Base-by-base conservation (phyloP, 306 rosid genomes). In the Cucurbita maxima region DNA sequence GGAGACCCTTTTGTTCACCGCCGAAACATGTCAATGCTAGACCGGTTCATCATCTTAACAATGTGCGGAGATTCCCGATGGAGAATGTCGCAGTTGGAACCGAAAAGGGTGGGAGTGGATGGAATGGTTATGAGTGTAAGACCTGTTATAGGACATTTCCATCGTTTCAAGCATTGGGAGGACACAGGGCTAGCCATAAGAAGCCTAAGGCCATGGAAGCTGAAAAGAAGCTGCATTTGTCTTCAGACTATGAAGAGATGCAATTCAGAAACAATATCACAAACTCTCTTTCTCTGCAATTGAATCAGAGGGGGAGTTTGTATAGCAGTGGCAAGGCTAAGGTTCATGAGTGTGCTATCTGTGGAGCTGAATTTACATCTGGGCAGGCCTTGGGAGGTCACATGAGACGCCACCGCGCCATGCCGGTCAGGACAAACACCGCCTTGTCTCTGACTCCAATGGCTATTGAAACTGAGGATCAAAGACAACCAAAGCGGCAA, bases 301-400 rank as follows among this genome's bases (percentile, higher is more conserved):
- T 86, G 74, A 90, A 79, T 69, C 80, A 78, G 25, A 79, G 76
- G 57, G 87, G 66, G 4, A 73, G 84, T 64, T 67, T 84, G 80
- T 69, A 56, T 30, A 40, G 54, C 51, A 56, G 6, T 54, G 63
- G 51, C 5, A 72, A 56, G 40, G 52, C 47, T 41, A 93, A 90
- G 83, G 87, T 92, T 5, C 98, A 92, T 70, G 97, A 90, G 83
- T 94, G 98, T 73, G 87, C 95, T 4, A 78, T 86, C n/a, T 94
- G 98, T 62, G 89, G 98, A 20, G 90, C 97, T 30, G 96, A 90
- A 80, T 94, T 94, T 80, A 82, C 87, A 14, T 94, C 98, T 8
- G 98, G 98, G 0, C 98, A 94, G 72, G 98, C 98, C 5, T 67
- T 94, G 9, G 98, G 98, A 5, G 98, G 98, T 16, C 98, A 94